phyloP scores from a whole-genome alignment of 345 rosid genomes.

The Gossypium herbaceum region DNA sequence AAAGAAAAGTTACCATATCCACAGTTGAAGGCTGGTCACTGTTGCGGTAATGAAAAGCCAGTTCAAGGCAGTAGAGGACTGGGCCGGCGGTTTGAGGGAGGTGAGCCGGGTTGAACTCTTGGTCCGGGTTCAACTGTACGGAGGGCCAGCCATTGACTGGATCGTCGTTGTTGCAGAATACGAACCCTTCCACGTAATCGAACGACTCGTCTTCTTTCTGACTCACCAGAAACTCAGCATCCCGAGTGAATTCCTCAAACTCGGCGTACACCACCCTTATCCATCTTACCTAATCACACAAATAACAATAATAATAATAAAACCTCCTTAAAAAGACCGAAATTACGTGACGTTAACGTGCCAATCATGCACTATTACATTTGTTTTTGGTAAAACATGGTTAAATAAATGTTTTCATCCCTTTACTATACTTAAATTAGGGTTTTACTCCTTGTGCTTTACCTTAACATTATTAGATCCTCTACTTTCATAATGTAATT shows the following conservation, averaged over 20 bases:
- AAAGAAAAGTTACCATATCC: conserved; percentile 49
- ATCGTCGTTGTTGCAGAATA: conserved; percentile 78
- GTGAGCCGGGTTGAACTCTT: conserved; percentile 39
- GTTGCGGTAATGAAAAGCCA: conserved; percentile 57
- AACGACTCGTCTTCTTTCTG: conserved; percentile 46
- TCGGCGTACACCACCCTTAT: conserved; percentile 74
- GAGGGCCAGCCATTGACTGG: conserved; percentile 87
- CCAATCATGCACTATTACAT: not conserved
- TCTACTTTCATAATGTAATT: not conserved
- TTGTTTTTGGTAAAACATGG: not conserved
- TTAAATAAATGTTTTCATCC: not conserved
- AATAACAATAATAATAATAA: conserved; percentile 10
- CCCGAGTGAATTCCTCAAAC: conserved; percentile 64
- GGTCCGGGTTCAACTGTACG: conserved; percentile 46
- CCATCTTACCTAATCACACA: conserved; percentile 77
- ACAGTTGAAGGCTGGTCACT: conserved; percentile 41
- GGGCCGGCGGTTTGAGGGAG: conserved; percentile 49
- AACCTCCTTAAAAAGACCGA: not conserved
- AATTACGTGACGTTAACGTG: not conserved
- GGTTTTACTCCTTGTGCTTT: not conserved
- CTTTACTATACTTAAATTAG: not conserved
- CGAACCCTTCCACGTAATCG: conserved; percentile 91
- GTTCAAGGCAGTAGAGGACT: conserved; percentile 89
- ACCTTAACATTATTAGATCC: not conserved
- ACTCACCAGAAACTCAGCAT: conserved; percentile 79